Evolutionary conservation across 179 eudicot genomes (phyloP), one percentile per base, ranked within the genome.

Genomic region (Heliamphora ciliata): DNA sequence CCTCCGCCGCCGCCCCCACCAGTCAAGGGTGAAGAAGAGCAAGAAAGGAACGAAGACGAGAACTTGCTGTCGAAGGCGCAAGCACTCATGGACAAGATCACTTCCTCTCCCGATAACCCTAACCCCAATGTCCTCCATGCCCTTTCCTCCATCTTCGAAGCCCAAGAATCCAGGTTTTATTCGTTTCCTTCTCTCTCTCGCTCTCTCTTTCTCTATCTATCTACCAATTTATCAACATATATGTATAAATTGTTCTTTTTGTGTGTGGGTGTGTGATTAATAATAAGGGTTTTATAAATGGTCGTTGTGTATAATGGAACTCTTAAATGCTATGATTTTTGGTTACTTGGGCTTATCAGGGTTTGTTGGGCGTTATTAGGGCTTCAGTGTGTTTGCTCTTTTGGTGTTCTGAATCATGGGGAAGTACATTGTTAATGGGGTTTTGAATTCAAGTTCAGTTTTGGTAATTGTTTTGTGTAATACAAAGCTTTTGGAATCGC

Each of bases 91-190:
- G 93, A 93, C 72, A 84, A 89, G 85, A 89, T 95, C 72, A 90
- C 92, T 24, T 79, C 85, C 7, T 84, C 88, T 4, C 84, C 88
- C 50, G 95, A 90, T 81, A 96, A 94, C 91, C 97, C 98, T 91
- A 96, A 87, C 74, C 89, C 93, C 74, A 84, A 80, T 60, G 88
- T 83, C 65, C 91, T 96, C 73, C 99, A 94, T 75, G 98, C 97
- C 74, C 90, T 94, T 68, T 91, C 98, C 69, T 89, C 95, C 46
- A 87, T 96, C 65, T 89, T 96, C 59, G 98, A 96, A 85, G 86
- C 95, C 15, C 91, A 94, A 63, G 99, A 96, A 85, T 81, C 89
- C 51, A 94, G 97, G 99, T 93, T 60, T 46, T 65, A 6, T 64
- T 48, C 78, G 8, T 71, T 64, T 18, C 21, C 69, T 69, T 54